A percentile compares a stretch with the other conserved stretches of the same genome.
These are phyloP conservation scores for Rhodotorula sp. DNA, from an alignment of 1,284 basidiomycete genomes.

Conservation along the genomic window DNA sequence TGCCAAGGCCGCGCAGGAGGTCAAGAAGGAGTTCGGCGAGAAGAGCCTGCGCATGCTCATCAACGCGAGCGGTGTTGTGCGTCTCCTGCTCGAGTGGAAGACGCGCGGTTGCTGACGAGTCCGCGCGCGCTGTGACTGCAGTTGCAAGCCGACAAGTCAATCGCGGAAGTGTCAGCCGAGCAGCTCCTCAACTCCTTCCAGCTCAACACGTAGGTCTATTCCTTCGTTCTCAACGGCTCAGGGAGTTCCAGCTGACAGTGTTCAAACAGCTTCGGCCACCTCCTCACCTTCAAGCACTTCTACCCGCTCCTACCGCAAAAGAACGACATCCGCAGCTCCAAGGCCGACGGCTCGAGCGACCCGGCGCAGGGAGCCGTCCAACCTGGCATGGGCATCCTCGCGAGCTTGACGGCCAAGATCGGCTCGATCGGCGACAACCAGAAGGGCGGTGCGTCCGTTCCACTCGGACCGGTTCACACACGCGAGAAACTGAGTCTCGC, in stretches of 20 bases:
- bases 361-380: conserved; percentile 51
- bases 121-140: conserved; percentile 13
- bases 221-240: no score
- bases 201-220: conserved; percentile 41
- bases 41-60: conserved; percentile 52
- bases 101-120: no score
- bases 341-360: conserved; percentile 42
- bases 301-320: conserved; percentile 54
- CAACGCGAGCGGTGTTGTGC: conserved; percentile 55
- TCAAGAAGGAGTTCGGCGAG: conserved; percentile 52
- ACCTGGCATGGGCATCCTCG: conserved; percentile 50
- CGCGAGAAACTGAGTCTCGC: neutral
- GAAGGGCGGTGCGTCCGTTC: conserved; percentile 49
- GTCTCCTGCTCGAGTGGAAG: conserved; percentile 23
- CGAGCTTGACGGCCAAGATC: conserved; percentile 55
- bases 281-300: conserved; percentile 57
- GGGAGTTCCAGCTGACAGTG: no score
- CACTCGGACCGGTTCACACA: neutral
- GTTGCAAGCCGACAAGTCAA: conserved; percentile 57
- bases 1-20: conserved; percentile 49
- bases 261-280: conserved; percentile 55
- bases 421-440: conserved; percentile 55
- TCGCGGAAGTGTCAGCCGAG: conserved; percentile 51
- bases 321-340: conserved; percentile 45
- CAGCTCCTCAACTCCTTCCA: conserved; percentile 49